Base-by-base conservation (phyloP, 2,329 filamentous ascomycete species). In the Triangularia setosa region DNA sequence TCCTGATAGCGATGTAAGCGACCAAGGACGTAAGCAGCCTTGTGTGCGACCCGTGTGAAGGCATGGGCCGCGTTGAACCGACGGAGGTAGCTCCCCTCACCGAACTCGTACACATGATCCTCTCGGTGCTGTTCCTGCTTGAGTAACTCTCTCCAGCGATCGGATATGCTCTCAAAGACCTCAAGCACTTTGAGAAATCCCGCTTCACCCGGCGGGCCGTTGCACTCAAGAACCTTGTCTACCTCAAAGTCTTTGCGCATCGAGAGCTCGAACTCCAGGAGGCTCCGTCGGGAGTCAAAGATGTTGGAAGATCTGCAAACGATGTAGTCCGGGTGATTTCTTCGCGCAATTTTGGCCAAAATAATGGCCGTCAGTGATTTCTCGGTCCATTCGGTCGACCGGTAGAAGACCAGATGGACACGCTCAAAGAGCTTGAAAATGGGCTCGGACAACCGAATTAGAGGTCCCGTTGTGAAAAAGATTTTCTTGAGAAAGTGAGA, bases 311-410 rank as follows among this genome's bases (percentile, higher is more conserved):
- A 96, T 33, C 95, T 87, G 65, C 90, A 96, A 4, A 98, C 93
- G 23, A 98, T 85, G 72, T 97, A 99, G 2, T 90, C 82, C 0
- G 94, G 93, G 69, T 97, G 99, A 73, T 93, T 95, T 35, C 92
- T 85, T 53, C 88, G 85, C 1, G 93, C 91, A 64, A 96, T 96
- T 68, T 94, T 93, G 7, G 95, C 92, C 4, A 99, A 83, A 54
- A 99, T 97, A 61, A 98, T 94, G 0, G 93, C 94, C 1, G 92
- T 98, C 14, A 99, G 80, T 1, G 94, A 97, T 75, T 97, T 98
- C 72, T 98, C 94, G 0, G 93, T 96, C 95, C 95, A 99, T 74
- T 97, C 91, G 0, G 92, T 96, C 9, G 93, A 97, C 64, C 94
- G 85, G 75, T 98, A 98, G 75, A 97, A 99, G 27, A 99, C 93